Evolutionary conservation across 257 asterid species (phyloP), one percentile per base, ranked within the genome.

Genomic region (Gynochthodes officinalis): DNA sequence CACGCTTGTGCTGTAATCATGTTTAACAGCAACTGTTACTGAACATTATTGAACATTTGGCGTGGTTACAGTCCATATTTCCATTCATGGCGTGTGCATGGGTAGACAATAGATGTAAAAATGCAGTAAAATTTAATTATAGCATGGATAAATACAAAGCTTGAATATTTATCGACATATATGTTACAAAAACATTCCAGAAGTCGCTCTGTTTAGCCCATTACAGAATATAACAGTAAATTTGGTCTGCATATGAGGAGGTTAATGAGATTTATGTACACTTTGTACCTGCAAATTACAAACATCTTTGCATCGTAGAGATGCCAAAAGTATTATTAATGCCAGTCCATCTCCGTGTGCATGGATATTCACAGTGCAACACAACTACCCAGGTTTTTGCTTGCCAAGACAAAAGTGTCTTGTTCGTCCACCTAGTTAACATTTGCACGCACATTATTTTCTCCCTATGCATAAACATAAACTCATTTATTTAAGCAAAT

Each of bases 1-100:
- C 72, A 67, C 9, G 58, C 72, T 30, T 0, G 13, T 67, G 62
- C 30, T 50, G 50, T 69, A 69, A 50, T 69, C 50, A 69, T 52
- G 50, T 35, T 52, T 19, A 50, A 25, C 49, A 50, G 63, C 54
- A 50, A 15, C 19, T 49, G 21, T n/a, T 28, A 54, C 73, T 0
- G 1, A 16, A 46, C 43, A 28, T 48, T 16, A 33, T 28, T 46
- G 59, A 25, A 46, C 59, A 46, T 67, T 46, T 44, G 30, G 39
- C 30, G 7, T 19, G 57, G 39, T 33, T 28, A 60, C 16, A 28
- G 39, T 57, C 27, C 7, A 59, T 28, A 30, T 15, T 59, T 59
- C 42, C 66, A 32, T 60, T 60, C 43, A 60, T 32, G 43, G 52
- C 19, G 42, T 37, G 42, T n/a, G n/a, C n/a, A n/a, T n/a, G n/a